Conservation (phyloP, 352 stramenopile genomes). For the Phytophthora macrochlamydospora region DNA sequence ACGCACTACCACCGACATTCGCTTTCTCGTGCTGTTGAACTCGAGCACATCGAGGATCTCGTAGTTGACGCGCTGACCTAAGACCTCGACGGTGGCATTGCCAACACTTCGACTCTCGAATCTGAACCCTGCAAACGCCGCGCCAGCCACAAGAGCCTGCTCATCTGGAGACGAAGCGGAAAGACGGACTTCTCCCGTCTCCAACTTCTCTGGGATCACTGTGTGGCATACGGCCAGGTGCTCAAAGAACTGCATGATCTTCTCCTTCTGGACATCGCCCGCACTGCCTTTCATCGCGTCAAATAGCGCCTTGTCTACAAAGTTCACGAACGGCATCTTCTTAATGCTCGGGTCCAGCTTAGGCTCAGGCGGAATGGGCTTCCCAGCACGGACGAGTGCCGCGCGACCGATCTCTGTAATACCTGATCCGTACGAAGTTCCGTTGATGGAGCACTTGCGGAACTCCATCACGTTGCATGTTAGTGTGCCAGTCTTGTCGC, state of each 20-base stretch:
- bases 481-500: conserved; percentile 93
- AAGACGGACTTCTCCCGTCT: conserved; percentile 66
- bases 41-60: conserved; percentile 77
- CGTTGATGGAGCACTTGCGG: conserved; percentile 93
- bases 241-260: conserved; percentile 83
- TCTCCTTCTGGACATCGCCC: conserved; percentile 44
- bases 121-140: conserved; percentile 69
- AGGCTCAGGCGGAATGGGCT: conserved; percentile 65
- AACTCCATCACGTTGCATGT: conserved; percentile 96
- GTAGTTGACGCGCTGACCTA: conserved; percentile 55
- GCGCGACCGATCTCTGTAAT: conserved; percentile 83
- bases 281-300: conserved; percentile 62
- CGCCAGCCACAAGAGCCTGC: conserved; percentile 80
- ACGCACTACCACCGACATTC: conserved; percentile 78
- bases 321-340: conserved; percentile 78
- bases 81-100: conserved; percentile 49
- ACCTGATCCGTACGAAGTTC: conserved; percentile 89
- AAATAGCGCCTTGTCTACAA: conserved; percentile 70
- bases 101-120: conserved; percentile 70
- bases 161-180: conserved; percentile 88
- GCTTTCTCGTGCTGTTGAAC: conserved; percentile 81
- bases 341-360: conserved; percentile 61
- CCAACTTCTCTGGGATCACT: conserved; percentile 75
- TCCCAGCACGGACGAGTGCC: conserved; percentile 58
- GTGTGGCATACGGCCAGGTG: conserved; percentile 86